These are phyloP conservation scores for Apiotrichum porosum DNA, from an alignment of 1,284 basidiomycete genomes.

Conservation along the genomic window DNA sequence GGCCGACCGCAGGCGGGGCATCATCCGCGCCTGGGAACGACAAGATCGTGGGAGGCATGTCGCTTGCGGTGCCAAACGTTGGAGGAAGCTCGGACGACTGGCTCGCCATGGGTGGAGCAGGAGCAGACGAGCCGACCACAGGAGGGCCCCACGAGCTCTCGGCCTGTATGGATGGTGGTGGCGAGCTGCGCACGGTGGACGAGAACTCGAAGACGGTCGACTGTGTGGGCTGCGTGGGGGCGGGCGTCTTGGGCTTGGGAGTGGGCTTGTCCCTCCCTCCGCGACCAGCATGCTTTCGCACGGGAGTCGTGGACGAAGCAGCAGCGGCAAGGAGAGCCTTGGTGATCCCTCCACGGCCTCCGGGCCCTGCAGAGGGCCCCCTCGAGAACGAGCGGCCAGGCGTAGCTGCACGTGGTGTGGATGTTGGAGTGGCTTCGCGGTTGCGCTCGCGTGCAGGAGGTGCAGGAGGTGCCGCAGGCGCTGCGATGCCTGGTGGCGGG, in stretches of 20 bases:
- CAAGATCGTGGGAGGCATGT: not conserved
- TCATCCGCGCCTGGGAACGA: not conserved
- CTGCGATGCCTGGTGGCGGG: too few species aligned
- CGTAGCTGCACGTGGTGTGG: too few species aligned
- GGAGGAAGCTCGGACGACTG: too few species aligned
- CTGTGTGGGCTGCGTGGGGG: not conserved
- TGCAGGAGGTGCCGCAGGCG: too few species aligned
- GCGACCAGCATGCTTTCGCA: not conserved
- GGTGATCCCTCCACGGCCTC: too few species aligned
- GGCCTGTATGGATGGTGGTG: not conserved
- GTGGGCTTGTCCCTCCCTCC: too few species aligned
- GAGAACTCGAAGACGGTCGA: not conserved
- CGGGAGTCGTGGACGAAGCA: not conserved
- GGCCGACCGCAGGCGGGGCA: too few species aligned
- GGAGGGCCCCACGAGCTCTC: not conserved
- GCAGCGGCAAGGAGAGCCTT: conserved; percentile 3
- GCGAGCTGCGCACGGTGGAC: not conserved
- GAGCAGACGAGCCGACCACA: not conserved
- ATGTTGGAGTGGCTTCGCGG: too few species aligned
- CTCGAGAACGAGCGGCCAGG: too few species aligned
- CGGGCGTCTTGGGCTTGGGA: not conserved
- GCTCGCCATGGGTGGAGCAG: too few species aligned
- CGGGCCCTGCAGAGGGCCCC: too few species aligned
- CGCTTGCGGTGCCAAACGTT: not conserved
- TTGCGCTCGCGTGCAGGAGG: too few species aligned